phyloP scores from a whole-genome alignment of 805 yeast species.

The Helenozyma rhizophorensis region DNA sequence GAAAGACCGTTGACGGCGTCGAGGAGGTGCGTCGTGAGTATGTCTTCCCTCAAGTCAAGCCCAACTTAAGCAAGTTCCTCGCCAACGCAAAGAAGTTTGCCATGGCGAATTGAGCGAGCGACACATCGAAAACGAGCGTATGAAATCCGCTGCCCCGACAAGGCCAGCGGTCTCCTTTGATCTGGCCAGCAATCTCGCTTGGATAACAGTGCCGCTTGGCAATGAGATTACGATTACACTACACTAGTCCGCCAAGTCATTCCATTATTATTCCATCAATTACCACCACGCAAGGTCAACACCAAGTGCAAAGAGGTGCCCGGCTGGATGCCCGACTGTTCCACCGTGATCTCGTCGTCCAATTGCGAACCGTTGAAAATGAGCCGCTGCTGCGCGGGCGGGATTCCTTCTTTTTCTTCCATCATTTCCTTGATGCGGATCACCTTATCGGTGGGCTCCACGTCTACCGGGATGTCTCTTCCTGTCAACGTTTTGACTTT shows the following conservation, averaged over 20 bases:
- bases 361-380: slow-evolving; percentile 89
- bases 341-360: slow-evolving; percentile 76
- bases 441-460: slow-evolving; percentile 64
- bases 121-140: too few relatives aligned
- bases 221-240: too few relatives aligned
- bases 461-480: slow-evolving; percentile 73
- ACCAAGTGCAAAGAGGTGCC: slow-evolving; percentile 90
- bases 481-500: slow-evolving; percentile 79
- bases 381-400: slow-evolving; percentile 92
- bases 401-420: slow-evolving; percentile 96
- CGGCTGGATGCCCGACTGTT: slow-evolving; percentile 68
- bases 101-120: too few relatives aligned
- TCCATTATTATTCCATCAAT: slow-evolving; percentile 1
- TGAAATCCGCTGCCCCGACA: too few relatives aligned
- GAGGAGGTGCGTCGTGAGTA: slow-evolving; percentile 57
- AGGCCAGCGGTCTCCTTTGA: too few relatives aligned
- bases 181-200: too few relatives aligned
- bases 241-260: too few relatives aligned
- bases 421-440: slow-evolving; percentile 81
- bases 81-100: slow-evolving; percentile 41
- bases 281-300: slow-evolving; percentile 88
- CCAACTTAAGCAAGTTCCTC: slow-evolving; percentile 33
- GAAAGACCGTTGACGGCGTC: slow-evolving; percentile 40
- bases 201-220: too few relatives aligned
- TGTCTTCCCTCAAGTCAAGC: slow-evolving; percentile 62